Conservation (phyloP, 768 basidiomycete genomes). For the Trametopsis cervina region DNA sequence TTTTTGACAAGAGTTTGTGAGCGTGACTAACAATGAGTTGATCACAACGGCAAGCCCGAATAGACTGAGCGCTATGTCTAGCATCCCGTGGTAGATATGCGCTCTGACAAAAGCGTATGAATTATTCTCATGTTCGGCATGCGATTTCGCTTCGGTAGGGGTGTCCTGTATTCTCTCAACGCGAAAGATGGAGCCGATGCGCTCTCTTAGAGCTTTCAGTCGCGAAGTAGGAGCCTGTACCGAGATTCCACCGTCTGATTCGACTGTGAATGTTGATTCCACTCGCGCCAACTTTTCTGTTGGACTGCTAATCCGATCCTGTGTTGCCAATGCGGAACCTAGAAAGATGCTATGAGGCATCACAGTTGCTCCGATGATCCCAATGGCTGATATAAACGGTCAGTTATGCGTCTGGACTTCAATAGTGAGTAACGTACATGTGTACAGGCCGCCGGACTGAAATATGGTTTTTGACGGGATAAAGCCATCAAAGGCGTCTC, state of each 20-base stretch:
- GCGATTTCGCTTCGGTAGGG: conserved; percentile 32
- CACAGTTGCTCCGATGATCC: conserved; percentile 77
- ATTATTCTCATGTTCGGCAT: conserved; percentile 32
- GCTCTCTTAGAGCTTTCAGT: background rate
- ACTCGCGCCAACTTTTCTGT: conserved; percentile 10
- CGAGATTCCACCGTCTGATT: conserved; percentile 1
- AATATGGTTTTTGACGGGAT: conserved; percentile 65
- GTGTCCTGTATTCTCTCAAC: conserved; percentile 20
- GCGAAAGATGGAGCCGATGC: conserved; percentile 16
- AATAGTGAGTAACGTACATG: conserved; percentile 36
- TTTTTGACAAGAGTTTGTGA: conserved; percentile 1
- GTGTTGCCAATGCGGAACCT: conserved; percentile 79
- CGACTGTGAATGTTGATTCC: conserved; percentile 5
- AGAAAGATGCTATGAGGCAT: conserved; percentile 93
- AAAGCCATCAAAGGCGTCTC: conserved; percentile 64
- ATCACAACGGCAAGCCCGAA: conserved; percentile 84
- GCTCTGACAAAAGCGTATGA: conserved; percentile 28
- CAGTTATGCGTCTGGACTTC: background rate
- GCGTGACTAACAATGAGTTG: conserved; percentile 61
- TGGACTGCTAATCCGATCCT: conserved; percentile 52
- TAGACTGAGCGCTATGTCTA: conserved; percentile 50
- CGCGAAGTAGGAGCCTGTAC: background rate
- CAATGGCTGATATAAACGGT: conserved; percentile 40
- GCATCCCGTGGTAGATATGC: conserved; percentile 36
- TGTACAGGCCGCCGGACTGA: conserved; percentile 51